Evolutionary conservation across 164 flowering plant species (phyloP).

Genomic region (Vitis amurensis): DNA sequence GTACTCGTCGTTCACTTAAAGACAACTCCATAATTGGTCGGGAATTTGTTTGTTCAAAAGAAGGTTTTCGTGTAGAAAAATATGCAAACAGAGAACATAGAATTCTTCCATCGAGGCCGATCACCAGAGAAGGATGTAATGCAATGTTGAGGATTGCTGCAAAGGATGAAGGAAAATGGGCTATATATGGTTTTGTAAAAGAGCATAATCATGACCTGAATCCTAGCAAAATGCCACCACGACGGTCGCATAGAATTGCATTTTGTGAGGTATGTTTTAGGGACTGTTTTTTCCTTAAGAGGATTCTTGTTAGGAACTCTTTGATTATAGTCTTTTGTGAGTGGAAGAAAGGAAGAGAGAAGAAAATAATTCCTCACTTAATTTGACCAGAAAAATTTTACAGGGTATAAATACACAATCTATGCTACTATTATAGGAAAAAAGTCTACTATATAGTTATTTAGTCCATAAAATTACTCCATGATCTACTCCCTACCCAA

Average conservation of each 20-base stretch:
- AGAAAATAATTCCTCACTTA: too few relatives aligned
- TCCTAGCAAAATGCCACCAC: conserved; percentile 45
- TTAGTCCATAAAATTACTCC: too few relatives aligned
- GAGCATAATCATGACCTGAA: conserved; percentile 42
- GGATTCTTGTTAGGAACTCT: too few relatives aligned
- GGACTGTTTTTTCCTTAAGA: too few relatives aligned
- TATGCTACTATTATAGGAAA: too few relatives aligned
- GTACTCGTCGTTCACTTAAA: conserved; percentile 43
- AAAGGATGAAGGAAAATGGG: conserved; percentile 42
- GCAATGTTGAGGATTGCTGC: conserved; percentile 44
- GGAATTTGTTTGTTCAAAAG: conserved; percentile 57
- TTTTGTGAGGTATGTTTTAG: conserved; percentile 37
- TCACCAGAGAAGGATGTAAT: conserved; percentile 46
- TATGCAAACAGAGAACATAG: conserved; percentile 39
- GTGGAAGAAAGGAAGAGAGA: too few relatives aligned
- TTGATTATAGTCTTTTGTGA: too few relatives aligned
- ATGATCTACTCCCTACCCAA: too few relatives aligned
- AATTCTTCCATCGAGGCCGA: conserved; percentile 48
- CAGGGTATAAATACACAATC: too few relatives aligned
- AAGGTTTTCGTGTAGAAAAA: conserved; percentile 51
- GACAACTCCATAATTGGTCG: conserved; percentile 44
- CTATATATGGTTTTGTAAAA: conserved; percentile 32
- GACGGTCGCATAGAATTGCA: conserved; percentile 33
- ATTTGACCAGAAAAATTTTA: too few relatives aligned
- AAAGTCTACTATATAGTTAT: too few relatives aligned